Percentiles rank a stretch among this genome's conserved stretches.
phyloP scores from a whole-genome alignment of 768 basidiomycete species.

The Chlorophyllum brunneum region DNA sequence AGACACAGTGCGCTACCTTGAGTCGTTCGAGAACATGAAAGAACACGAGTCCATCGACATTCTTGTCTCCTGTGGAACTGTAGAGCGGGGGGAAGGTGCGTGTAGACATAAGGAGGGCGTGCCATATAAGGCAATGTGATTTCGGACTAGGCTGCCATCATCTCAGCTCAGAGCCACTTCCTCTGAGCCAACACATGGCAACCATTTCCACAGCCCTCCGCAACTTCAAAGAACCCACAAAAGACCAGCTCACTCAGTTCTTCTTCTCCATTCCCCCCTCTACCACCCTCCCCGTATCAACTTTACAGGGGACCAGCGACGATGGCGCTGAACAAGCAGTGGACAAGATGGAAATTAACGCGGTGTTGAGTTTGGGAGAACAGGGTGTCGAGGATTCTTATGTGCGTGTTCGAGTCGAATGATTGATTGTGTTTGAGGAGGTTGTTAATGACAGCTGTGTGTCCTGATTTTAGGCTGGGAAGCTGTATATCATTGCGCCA shows the following conservation, averaged over 20 bases:
- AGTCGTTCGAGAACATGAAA: constrained; percentile 86
- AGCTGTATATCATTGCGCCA: constrained; percentile 82
- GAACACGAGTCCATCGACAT: constrained; percentile 77
- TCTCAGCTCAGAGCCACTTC: not conserved
- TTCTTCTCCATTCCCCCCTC: constrained; percentile 81
- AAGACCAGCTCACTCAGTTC: constrained; percentile 77
- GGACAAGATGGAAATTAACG: constrained; percentile 84
- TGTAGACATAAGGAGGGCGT: constrained; percentile 14
- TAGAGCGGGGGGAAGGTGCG: constrained; percentile 64
- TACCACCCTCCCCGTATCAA: constrained; percentile 11
- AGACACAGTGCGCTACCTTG: constrained; percentile 60
- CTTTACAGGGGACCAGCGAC: constrained; percentile 19
- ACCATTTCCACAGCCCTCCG: constrained; percentile 86
- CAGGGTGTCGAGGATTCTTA: constrained; percentile 85
- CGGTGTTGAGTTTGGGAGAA: constrained; percentile 77
- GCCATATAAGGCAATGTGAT: constrained; percentile 5
- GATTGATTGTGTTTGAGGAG: too few species aligned
- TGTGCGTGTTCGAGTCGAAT: constrained; percentile 47
- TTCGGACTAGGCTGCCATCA: not conserved
- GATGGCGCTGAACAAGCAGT: constrained; percentile 33
- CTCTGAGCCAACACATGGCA: constrained; percentile 43
- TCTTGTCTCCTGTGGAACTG: constrained; percentile 42
- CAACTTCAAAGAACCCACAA: constrained; percentile 89
- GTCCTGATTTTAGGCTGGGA: constrained; percentile 91
- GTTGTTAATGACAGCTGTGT: not conserved